Evolutionary conservation across 2,329 filamentous ascomycete species (phyloP).

Genomic region (Monilinia polystroma): DNA sequence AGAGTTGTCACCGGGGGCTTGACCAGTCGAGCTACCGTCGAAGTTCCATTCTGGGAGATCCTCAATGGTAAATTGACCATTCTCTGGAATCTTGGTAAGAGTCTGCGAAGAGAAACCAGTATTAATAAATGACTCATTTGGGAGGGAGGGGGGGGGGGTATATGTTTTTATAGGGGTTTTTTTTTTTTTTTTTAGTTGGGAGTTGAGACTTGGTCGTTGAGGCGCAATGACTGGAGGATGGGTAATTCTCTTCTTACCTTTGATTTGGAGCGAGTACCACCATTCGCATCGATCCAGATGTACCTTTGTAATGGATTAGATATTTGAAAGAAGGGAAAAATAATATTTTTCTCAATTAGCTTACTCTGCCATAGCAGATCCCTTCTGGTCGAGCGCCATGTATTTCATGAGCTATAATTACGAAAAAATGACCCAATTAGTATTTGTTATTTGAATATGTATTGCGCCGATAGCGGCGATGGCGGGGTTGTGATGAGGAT

Average conservation of each 20-base stretch:
- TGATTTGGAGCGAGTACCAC: slow-evolving; percentile 88
- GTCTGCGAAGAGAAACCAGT: slow-evolving; percentile 49
- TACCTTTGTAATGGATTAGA: slow-evolving; percentile 49
- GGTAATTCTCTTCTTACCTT: slow-evolving; percentile 70
- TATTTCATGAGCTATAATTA: slow-evolving; percentile 81
- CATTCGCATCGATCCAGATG: slow-evolving; percentile 87
- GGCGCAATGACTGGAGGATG: slow-evolving; percentile 8
- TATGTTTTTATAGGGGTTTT: not conserved
- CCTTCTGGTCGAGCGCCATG: slow-evolving; percentile 85
- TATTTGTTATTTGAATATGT: not conserved
- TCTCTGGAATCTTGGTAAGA: slow-evolving; percentile 56
- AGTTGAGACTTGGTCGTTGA: slow-evolving; percentile 1
- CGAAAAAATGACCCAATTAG: slow-evolving; percentile 23
- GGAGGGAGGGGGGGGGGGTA: not conserved
- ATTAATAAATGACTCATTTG: slow-evolving; percentile 24
- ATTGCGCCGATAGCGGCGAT: slow-evolving; percentile 2
- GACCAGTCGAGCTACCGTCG: slow-evolving; percentile 85
- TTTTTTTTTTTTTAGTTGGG: not conserved
- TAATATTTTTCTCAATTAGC: slow-evolving; percentile 60
- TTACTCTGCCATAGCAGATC: slow-evolving; percentile 88
- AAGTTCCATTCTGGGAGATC: slow-evolving; percentile 80
- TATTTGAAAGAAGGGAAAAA: slow-evolving; percentile 14
- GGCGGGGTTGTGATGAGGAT: slow-evolving; percentile 15
- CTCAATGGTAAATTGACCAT: slow-evolving; percentile 46
- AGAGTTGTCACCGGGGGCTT: slow-evolving; percentile 92